Base-by-base conservation (phyloP, 225 moss, liverwort and hornwort species). In the Marchantia polymorpha region DNA sequence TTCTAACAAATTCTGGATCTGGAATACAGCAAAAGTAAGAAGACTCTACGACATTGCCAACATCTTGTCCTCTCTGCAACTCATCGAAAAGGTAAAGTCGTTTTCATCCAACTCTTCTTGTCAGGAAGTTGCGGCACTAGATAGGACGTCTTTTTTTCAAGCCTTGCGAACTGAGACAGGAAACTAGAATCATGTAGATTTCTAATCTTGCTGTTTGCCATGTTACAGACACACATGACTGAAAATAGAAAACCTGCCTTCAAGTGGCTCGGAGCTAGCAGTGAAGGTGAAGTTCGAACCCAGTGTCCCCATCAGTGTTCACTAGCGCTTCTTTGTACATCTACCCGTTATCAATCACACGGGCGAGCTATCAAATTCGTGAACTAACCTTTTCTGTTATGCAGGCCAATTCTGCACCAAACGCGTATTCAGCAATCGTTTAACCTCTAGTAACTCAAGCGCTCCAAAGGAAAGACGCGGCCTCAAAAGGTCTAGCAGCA, bases 1-100 rank as follows among this genome's bases (percentile, higher is more conserved):
- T 14, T 59, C 76, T 76, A 30, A 75, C 55, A 75, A 39, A 39
- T 22, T 31, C 9, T 15, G 20, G 31, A 17, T 76, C n/a, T 7
- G 19, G 13, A 39, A 85, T 82, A 65, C 95, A 99, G 97, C 97
- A 15, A 94, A 99, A 91, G 94, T 93, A 82, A 95, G 97, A 84
- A 89, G 97, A 71, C 83, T 99, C 59, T 99, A 99, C 77, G 97
- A 99, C 88, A 97, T 97, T 69, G 94, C 96, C 16, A 97, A 97
- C 87, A 97, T 97, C 66, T 88, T 99, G 65, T 91, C 97, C 22
- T 99, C 97, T 77, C 83, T 99, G 22, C 91, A 93, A 76, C 90
- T 99, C n/a, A 95, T 99, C 75, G 97, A 99, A 76, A 99, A 99
- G 97, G 97, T 94, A 83, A 29, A 7, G 49, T 6, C 4, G 26